phyloP scores from a whole-genome alignment of 257 asterid species.

The Gynochthodes officinalis region DNA sequence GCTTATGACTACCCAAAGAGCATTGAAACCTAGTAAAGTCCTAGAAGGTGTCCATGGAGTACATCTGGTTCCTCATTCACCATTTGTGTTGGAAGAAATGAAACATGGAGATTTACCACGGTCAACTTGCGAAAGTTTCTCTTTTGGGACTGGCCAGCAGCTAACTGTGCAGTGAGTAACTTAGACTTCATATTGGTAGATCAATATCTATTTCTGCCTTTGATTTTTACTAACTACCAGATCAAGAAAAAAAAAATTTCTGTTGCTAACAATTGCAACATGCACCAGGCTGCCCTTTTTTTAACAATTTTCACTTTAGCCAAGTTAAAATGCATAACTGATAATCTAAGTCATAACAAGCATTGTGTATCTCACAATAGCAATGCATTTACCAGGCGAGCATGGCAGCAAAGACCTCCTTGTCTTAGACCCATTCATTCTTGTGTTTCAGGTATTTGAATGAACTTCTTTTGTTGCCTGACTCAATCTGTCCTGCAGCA shows the following conservation, averaged over 20 bases:
- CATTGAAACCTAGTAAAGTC: constrained; percentile 42
- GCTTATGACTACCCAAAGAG: constrained; percentile 55
- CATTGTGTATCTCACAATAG: neutral
- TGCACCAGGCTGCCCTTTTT: too few relatives aligned
- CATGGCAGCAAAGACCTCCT: constrained; percentile 78
- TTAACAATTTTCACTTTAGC: neutral
- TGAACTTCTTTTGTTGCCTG: neutral
- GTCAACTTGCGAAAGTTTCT: constrained; percentile 29
- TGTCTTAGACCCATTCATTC: constrained; percentile 75
- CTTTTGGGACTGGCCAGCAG: constrained; percentile 36
- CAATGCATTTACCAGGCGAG: constrained; percentile 47
- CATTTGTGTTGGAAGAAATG: constrained; percentile 60
- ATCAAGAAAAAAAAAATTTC: neutral
- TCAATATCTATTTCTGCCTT: neutral
- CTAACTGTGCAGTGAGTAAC: constrained; percentile 54
- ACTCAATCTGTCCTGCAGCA: neutral
- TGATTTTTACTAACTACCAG: neutral
- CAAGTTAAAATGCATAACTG: constrained; percentile 7
- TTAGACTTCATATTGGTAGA: constrained; percentile 3
- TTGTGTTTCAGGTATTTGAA: constrained; percentile 47
- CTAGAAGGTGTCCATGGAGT: constrained; percentile 69
- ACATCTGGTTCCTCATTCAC: constrained; percentile 69
- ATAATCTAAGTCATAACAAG: neutral
- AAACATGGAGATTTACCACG: constrained; percentile 45
- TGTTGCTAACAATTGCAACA: neutral